Evolutionary conservation across 345 rosid genomes (phyloP), one percentile per base, ranked within the genome.

Genomic region (Pistacia vera): DNA sequence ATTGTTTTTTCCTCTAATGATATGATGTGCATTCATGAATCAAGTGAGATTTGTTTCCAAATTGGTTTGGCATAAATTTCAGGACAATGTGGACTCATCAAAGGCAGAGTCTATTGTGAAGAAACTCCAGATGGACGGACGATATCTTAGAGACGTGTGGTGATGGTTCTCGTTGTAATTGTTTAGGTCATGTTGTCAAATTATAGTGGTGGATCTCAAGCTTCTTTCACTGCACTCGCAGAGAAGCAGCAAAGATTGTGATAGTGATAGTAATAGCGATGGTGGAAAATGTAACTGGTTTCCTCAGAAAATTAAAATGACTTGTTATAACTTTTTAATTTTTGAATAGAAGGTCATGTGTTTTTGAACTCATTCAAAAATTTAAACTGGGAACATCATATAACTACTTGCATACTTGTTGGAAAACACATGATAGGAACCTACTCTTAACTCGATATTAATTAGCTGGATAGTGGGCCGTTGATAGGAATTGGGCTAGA

Each of bases 111-210:
- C 90, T 77, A 73, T 79, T 46, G 93, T 92, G 67, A 92, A 92
- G 85, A 86, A 83, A 80, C 91, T 92, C 73, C 97, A 92, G 77
- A 90, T 76, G 72, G 88, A 77, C 22, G 94, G 97, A 70, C 81
- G 93, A 41, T 92, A 92, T 78, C 90, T 92, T 3, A 90, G 97
- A 78, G 97, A 92, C 55, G 91, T 92, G 60, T 90, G 97, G 97
- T 92, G 86, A 90, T 55, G 56, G 20, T 78, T 70, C 11, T 30
- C 66, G 4, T 51, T 69, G 46, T 48, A 48, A 35, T 46, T 64
- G 41, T 58, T 52, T 67, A 38, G 59, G 36, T 36, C 59, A 44
- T 62, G 20, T 71, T 48, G 51, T 30, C 66, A 8, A 49, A 62
- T 64, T 64, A 48, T 52, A 59, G 70, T 73, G 70, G 80, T 77